Percentiles rank a stretch among this genome's conserved stretches.
Conservation (phyloP, 169 alveolate species). For the Babesia sp. region DNA sequence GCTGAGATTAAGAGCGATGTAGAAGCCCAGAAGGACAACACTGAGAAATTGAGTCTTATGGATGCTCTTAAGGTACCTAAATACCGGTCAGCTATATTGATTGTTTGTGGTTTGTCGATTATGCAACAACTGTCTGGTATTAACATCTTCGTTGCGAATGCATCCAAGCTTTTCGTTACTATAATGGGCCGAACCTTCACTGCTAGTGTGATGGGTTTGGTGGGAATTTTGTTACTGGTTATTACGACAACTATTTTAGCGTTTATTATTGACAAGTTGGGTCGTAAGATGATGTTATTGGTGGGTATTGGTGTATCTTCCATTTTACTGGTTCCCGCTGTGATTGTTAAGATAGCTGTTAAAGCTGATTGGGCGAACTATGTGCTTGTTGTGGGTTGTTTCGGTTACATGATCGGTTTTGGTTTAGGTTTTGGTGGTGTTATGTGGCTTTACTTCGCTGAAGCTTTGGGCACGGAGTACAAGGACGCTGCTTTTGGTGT, state of each 20-base stretch:
- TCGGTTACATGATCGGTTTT: constrained; percentile 78
- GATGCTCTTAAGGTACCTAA: constrained; percentile 63
- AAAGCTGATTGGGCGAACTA: constrained; percentile 24
- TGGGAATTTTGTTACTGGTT: constrained; percentile 65
- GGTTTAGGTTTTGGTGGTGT: constrained; percentile 86
- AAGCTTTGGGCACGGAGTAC: constrained; percentile 82
- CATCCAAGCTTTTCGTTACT: constrained; percentile 75
- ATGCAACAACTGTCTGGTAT: constrained; percentile 85
- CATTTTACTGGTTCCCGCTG: constrained; percentile 70
- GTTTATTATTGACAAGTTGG: constrained; percentile 76
- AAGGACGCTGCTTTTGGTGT: constrained; percentile 80
- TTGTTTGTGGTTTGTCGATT: constrained; percentile 74
- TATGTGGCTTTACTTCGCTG: constrained; percentile 83
- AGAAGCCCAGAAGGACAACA: constrained; percentile 60
- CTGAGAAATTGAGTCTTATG: constrained; percentile 54
- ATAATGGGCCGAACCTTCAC: constrained; percentile 61
- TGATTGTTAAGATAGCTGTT: constrained; percentile 34
- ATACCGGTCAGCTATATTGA: constrained; percentile 73
- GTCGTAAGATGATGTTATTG: constrained; percentile 78
- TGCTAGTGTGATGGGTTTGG: constrained; percentile 70
- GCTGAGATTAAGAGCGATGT: constrained; percentile 65
- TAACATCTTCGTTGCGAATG: constrained; percentile 78
- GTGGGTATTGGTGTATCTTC: constrained; percentile 67
- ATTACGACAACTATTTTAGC: constrained; percentile 70
- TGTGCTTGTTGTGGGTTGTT: constrained; percentile 63